Evolutionary conservation across 345 rosid species (phyloP), one percentile per base, ranked within the genome.

Genomic region (Hibiscus mutabilis): DNA sequence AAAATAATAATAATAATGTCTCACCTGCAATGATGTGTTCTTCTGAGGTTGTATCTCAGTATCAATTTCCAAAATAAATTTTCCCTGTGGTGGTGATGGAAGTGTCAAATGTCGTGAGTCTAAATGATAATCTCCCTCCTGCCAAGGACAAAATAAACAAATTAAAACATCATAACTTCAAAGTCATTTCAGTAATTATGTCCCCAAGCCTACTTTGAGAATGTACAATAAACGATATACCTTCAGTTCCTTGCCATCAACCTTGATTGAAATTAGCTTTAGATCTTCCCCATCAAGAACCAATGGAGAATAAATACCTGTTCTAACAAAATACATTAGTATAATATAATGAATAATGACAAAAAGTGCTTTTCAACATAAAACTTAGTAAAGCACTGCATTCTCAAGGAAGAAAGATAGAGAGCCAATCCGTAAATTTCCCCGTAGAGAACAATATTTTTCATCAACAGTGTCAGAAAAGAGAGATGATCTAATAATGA

Each of bases 11-110:
- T 19, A 31, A 63, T 63, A 31, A 63, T 63, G 44, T 6, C 60
- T 81, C 66, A 92, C 98, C 79, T 96, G 98, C 57, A 92, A 81
- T 58, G 98, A 96, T 27, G 99, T 92, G 82, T 96, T 96, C 83
- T 84, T 86, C 74, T 96, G 93, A 52, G 99, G 99, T 73, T 80
- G 81, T 70, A 88, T 91, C 85, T 92, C 97, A 67, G 88, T 89
- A 72, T 79, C 87, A 67, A 96, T 89, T 81, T 92, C 93, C 82
- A 96, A 79, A 21, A 82, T 78, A 80, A 96, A 91, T 73, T 80
- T 79, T 59, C 84, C 80, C 9, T 75, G 76, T 24, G 99, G 98
- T 62, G 79, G 96, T 58, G 94, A 90, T 56, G 67, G 63, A 60
- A 92, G 83, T 55, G 88, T 91, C 74, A 96, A 79, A 75, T 85